Base-by-base conservation (phyloP, 192 early-diverging fungal species). In the Podila verticillata region DNA sequence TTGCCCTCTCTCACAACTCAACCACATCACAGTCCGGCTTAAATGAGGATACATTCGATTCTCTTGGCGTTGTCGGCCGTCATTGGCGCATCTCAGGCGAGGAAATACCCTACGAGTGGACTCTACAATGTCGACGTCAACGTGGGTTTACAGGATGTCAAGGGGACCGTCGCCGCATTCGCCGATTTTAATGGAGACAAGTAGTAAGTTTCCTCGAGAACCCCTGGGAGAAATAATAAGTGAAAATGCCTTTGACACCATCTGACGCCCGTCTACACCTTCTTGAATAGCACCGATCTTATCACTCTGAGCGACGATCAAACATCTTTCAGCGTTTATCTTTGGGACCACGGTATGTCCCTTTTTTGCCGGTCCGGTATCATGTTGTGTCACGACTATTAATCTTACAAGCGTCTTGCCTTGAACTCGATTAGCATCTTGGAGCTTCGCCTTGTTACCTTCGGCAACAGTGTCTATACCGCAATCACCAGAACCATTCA, bases 141-240 rank as follows among this genome's bases (percentile, higher is more conserved):
- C 32, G 83, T 92, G 32, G 91, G 90, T 29, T 82, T 96, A 1
- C 84, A 87, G 36, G 77, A 85, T 24, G 71, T 95, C 39, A 84
- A 89, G 31, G 95, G 94, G 26, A 90, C 91, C 9, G 90, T 95
- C 12, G 90, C 89, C 31, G 96, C 94, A 4, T 95, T 95, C 86
- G 95, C 89, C 7, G 96, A 97, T 81, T 93, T 95, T 32, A 93
- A 95, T 82, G 88, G 88, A 17, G 94, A 94, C 80, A 95, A 94
- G 78, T 90, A 84, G 85, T 93, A 84, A 67, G 36, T 20, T 61
- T 66, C 35, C 8, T 54, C 54, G 36, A 44, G 17, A 44, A 44
- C 17, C 39, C 39, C 39, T 44, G 39, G 13, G 39, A 44, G 17
- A 44, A 44, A 17, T 15, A 44, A 3, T 44, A 15, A 10, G 17